Percentiles rank a stretch among this genome's conserved stretches.
Evolutionary conservation across 805 yeast species (phyloP).

Genomic region (Spathaspora hagerdaliae): DNA sequence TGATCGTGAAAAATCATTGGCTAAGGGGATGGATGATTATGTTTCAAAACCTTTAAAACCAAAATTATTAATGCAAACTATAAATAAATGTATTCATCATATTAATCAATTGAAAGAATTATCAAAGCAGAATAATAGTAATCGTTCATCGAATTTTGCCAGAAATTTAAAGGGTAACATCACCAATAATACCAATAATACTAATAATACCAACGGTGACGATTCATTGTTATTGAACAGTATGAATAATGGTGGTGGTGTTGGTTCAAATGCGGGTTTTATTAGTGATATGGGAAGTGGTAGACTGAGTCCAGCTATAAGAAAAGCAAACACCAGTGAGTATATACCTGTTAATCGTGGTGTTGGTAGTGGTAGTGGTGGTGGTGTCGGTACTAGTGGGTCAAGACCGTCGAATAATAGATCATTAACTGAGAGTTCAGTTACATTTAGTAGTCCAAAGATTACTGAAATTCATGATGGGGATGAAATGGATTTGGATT

Average conservation of each 20-base stretch:
- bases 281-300: neutral
- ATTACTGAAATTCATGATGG: neutral
- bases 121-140: constrained; percentile 43
- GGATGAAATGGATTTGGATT: neutral
- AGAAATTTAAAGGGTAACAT: constrained; percentile 36
- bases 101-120: constrained; percentile 58
- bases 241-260: neutral
- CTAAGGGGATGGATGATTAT: constrained; percentile 91
- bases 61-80: constrained; percentile 75
- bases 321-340: neutral
- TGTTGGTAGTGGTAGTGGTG: neutral
- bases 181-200: neutral
- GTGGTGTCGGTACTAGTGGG: neutral
- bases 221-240: neutral
- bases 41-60: constrained; percentile 86
- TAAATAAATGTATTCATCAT: constrained; percentile 76
- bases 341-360: neutral
- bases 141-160: constrained; percentile 44
- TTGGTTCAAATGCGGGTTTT: neutral
- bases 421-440: neutral
- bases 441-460: neutral
- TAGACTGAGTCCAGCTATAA: neutral
- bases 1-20: constrained; percentile 79
- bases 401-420: neutral
- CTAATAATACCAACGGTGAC: neutral